Conservation (phyloP, 208 protist species). For the Acanthamoeba healyi region DNA sequence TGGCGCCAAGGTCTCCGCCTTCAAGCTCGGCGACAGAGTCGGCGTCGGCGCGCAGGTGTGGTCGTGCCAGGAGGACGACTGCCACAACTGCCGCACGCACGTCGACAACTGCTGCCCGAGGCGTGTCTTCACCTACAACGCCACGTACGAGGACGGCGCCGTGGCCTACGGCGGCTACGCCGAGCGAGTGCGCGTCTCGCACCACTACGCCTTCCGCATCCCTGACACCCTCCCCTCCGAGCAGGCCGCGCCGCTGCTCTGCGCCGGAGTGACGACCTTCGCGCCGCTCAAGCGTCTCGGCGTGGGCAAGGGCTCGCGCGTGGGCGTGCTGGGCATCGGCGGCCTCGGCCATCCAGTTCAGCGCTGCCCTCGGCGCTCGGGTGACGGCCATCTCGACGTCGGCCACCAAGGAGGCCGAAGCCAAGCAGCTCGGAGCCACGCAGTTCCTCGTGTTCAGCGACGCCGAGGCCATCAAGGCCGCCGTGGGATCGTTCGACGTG, state of each 20-base stretch:
- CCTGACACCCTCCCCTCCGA: slow-evolving; percentile 63
- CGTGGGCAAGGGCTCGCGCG: slow-evolving; percentile 55
- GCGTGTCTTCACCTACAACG: slow-evolving; percentile 40
- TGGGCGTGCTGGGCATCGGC: slow-evolving; percentile 82
- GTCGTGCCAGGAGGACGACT: slow-evolving; percentile 50
- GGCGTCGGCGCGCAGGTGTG: slow-evolving; percentile 63
- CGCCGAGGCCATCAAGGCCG: slow-evolving; percentile 21
- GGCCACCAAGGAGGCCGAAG: slow-evolving; percentile 71
- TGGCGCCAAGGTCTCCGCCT: neutral
- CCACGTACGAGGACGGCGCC: neutral
- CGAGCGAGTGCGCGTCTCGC: slow-evolving; percentile 10
- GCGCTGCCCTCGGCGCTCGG: slow-evolving; percentile 66
- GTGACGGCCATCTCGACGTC: slow-evolving; percentile 82
- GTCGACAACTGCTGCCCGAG: slow-evolving; percentile 57
- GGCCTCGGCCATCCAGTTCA: slow-evolving; percentile 81
- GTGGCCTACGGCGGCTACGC: slow-evolving; percentile 67
- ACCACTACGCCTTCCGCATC: slow-evolving; percentile 66
- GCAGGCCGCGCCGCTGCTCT: slow-evolving; percentile 76
- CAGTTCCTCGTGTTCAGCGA: slow-evolving; percentile 63
- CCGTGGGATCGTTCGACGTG: slow-evolving; percentile 58
- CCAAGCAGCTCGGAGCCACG: slow-evolving; percentile 74
- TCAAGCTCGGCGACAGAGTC: slow-evolving; percentile 75
- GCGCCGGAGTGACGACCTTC: slow-evolving; percentile 83
- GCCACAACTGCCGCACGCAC: slow-evolving; percentile 8
- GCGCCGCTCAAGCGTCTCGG: slow-evolving; percentile 63